Percentiles rank a stretch among this genome's conserved stretches.
Evolutionary conservation across 306 rosid species (phyloP).

Genomic region (Styphnolobium japonicum): DNA sequence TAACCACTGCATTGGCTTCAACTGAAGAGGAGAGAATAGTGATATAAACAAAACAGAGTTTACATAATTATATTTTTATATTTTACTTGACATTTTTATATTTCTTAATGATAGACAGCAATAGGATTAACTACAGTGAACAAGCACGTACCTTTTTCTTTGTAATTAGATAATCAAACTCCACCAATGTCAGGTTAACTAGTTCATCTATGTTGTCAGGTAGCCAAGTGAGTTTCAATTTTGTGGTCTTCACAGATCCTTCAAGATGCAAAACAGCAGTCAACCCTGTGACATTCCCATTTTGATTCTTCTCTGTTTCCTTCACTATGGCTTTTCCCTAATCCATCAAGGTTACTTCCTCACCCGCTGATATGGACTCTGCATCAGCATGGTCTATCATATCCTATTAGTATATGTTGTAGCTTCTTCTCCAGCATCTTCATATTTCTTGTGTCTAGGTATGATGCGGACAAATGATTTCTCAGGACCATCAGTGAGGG

Average conservation of each 20-base stretch:
- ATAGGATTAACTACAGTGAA: neutral
- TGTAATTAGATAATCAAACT: conserved; percentile 83
- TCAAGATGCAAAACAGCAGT: conserved; percentile 83
- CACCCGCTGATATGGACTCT: conserved; percentile 53
- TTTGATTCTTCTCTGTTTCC: conserved; percentile 63
- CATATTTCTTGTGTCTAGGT: conserved; percentile 87
- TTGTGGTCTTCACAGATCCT: conserved; percentile 90
- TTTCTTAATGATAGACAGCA: neutral
- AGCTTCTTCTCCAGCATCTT: conserved; percentile 83
- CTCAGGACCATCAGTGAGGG: conserved; percentile 84
- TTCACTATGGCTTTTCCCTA: conserved; percentile 92
- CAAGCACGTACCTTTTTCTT: conserved; percentile 78
- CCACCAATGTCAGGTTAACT: conserved; percentile 67
- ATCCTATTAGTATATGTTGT: conserved; percentile 64
- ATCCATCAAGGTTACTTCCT: conserved; percentile 92
- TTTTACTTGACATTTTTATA: neutral
- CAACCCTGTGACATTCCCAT: conserved; percentile 62
- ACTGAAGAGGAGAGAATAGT: neutral
- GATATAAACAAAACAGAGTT: neutral
- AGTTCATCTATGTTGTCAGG: conserved; percentile 76
- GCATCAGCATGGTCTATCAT: conserved; percentile 82
- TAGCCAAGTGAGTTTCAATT: conserved; percentile 92
- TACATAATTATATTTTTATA: conserved; percentile 12
- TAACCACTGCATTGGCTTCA: neutral
- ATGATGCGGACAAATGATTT: conserved; percentile 66